Conservation (phyloP, 2,329 filamentous ascomycete species). For the Verticillium dahliae region DNA sequence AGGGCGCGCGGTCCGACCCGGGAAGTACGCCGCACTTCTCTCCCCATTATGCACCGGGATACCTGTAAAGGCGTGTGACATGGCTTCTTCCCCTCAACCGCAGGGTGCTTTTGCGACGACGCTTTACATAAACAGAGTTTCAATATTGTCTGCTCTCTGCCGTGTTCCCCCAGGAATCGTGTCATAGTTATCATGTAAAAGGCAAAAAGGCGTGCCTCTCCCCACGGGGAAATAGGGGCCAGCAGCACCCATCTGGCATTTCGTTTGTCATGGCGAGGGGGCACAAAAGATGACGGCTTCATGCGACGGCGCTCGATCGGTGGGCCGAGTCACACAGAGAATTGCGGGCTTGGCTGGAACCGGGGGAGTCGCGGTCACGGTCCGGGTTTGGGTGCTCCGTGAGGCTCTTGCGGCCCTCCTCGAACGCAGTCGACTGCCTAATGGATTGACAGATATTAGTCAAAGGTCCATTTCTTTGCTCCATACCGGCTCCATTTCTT, state of each 20-base stretch:
- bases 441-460: neutral
- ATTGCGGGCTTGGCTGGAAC: too few species aligned
- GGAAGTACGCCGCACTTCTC: neutral
- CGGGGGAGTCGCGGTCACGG: neutral
- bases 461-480: neutral
- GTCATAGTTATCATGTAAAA: neutral
- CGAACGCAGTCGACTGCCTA: neutral
- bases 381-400: neutral
- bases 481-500: too few species aligned
- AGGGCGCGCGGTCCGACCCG: neutral
- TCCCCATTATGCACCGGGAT: too few species aligned
- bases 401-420: neutral
- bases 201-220: neutral
- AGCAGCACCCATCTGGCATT: neutral
- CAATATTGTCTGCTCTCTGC: neutral
- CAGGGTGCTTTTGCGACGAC: neutral
- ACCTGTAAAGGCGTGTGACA: too few species aligned
- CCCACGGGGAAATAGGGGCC: neutral
- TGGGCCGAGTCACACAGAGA: neutral
- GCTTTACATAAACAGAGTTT: neutral
- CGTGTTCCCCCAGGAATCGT: neutral
- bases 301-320: neutral
- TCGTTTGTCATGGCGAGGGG: neutral
- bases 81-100: neutral
- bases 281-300: neutral